These are phyloP conservation scores for Lolium multiflorum DNA, from an alignment of 176 grass and related monocot genomes.

Conservation along the genomic window DNA sequence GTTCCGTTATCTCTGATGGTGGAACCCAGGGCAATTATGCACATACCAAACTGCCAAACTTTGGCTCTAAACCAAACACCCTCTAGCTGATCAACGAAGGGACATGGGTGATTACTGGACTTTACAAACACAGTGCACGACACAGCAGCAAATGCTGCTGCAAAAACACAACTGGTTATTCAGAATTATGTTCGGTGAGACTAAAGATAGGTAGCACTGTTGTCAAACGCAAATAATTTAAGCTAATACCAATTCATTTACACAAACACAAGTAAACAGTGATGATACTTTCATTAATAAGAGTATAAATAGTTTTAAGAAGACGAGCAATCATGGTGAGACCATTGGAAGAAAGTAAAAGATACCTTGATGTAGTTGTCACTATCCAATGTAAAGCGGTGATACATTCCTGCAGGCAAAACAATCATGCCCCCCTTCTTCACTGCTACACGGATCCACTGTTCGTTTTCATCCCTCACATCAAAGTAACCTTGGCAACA, in stretches of 20 bases:
- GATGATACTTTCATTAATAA: too few species aligned
- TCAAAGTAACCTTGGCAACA: conserved; percentile 83
- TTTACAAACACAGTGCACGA: neutral
- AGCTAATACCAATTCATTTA: conserved; percentile 1
- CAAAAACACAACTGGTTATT: neutral
- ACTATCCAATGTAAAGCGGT: conserved; percentile 83
- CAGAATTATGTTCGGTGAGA: neutral
- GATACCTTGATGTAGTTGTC: conserved; percentile 95
- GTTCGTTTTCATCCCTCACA: conserved; percentile 76
- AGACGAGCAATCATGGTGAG: conserved; percentile 19
- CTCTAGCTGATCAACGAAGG: neutral
- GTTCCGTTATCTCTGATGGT: too few species aligned
- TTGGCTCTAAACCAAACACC: too few species aligned
- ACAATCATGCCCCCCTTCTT: conserved; percentile 97
- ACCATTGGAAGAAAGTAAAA: conserved; percentile 13
- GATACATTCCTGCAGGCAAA: conserved; percentile 97
- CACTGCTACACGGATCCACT: conserved; percentile 85
- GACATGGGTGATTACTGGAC: neutral
- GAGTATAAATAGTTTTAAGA: neutral
- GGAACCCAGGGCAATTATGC: too few species aligned
- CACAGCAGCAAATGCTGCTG: neutral
- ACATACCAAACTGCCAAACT: too few species aligned
- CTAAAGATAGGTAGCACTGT: neutral
- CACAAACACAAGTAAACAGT: neutral
- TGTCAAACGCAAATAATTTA: neutral